Base-by-base conservation (phyloP, 73 alveolate genomes). In the Breviolum minutum region DNA sequence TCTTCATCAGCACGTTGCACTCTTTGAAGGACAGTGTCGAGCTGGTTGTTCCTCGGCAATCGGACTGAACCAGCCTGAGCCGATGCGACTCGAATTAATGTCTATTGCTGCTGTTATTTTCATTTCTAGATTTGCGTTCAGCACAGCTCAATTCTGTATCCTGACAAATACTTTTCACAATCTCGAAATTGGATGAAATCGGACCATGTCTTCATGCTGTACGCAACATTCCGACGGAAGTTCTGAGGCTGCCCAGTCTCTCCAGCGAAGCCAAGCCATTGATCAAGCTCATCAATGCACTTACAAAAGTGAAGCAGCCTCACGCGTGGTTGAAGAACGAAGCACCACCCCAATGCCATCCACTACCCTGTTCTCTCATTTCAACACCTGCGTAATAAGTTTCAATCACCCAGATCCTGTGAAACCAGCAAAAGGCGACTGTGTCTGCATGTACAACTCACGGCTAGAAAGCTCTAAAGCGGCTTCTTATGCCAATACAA, bases 251-350 rank as follows among this genome's bases (percentile, higher is more conserved):
- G 90, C 80, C 88, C 40, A 24, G 90, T 9, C 14, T 29, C 99
- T 94, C 99, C 74, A 94, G 83, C 29, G 99, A 94, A 5, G 99
- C 99, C 64, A 94, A 27, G 80, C 99, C 99, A 48, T 94, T 94
- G 94, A 94, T 83, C 73, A 94, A 60, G 63, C 94, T 80, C 94
- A 94, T 94, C 93, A 94, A 54, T 30, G 99, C 99, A 63, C 94
- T 77, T 7, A 94, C 99, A 40, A 94, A 94, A 20, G 99, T 64
- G 94, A 94, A 94, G 99, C 99, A 94, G 82, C 98, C 97, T 91
- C 62, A 7, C 81, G 54, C 3, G 54, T 40, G 54, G 54, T 10
- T 10, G 4, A 74, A 74, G 14, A 40, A 40, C 54, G 54, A 40
- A 24, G 79, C 26, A 24, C 27, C 79, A 24, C 19, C 27, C 79